These are phyloP conservation scores for Solanum appendiculatum DNA, from an alignment of 257 asterid genomes.

Conservation along the genomic window DNA sequence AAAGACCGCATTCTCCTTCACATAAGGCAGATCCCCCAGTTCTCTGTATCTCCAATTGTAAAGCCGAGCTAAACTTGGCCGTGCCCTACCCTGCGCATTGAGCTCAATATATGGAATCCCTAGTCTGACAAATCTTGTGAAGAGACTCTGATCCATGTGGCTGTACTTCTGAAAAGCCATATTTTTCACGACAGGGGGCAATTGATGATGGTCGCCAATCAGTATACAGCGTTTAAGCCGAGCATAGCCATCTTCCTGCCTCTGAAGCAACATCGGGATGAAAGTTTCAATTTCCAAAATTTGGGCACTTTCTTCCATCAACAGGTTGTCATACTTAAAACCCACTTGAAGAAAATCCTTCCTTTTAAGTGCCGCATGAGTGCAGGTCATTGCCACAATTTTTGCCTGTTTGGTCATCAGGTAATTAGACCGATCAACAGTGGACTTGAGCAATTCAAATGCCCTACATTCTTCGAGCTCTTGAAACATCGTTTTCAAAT, in stretches of 20 bases:
- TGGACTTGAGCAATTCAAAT: slow-evolving; percentile 93
- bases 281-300: slow-evolving; percentile 97
- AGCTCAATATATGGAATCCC: slow-evolving; percentile 97
- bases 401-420: slow-evolving; percentile 98
- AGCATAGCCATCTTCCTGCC: slow-evolving; percentile 99
- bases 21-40: slow-evolving; percentile 86
- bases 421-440: slow-evolving; percentile 85
- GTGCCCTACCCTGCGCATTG: slow-evolving; percentile 98
- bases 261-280: slow-evolving; percentile 94
- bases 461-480: slow-evolving; percentile 99
- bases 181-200: slow-evolving; percentile 98
- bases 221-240: slow-evolving; percentile 96
- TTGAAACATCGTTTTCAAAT: slow-evolving; percentile 87
- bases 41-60: slow-evolving; percentile 96
- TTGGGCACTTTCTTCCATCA: slow-evolving; percentile 99
- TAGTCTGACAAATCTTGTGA: slow-evolving; percentile 91
- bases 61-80: slow-evolving; percentile 92
- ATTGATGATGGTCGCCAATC: slow-evolving; percentile 98
- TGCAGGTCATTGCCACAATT: slow-evolving; percentile 98
- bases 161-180: slow-evolving; percentile 99
- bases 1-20: slow-evolving; percentile 55
- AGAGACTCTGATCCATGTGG: slow-evolving; percentile 98
- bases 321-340: slow-evolving; percentile 85
- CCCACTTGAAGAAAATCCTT: slow-evolving; percentile 91
- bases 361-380: slow-evolving; percentile 97